These are phyloP conservation scores for Chenopodium suecicum DNA, from an alignment of 148 eudicot species.

Conservation along the genomic window DNA sequence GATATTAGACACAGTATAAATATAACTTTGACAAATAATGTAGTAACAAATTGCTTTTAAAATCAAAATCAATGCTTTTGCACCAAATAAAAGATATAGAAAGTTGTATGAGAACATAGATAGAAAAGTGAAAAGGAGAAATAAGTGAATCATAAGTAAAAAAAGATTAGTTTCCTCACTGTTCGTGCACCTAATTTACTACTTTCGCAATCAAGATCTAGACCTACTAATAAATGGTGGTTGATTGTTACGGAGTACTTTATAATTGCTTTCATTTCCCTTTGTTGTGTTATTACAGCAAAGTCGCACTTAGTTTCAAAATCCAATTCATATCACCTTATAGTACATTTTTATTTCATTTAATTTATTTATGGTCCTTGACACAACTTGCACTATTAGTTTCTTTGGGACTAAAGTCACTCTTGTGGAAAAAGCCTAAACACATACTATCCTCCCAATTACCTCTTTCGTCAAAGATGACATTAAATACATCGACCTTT, in stretches of 20 bases:
- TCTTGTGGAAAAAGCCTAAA: neutral
- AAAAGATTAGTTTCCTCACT: neutral
- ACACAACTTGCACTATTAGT: conserved; percentile 21
- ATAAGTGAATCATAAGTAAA: neutral
- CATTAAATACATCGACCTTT: neutral
- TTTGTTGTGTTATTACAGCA: conserved; percentile 1
- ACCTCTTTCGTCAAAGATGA: neutral
- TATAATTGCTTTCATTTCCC: neutral
- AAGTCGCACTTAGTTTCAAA: neutral
- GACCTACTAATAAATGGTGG: neutral
- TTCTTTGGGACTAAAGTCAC: neutral
- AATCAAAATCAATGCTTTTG: too few relatives aligned
- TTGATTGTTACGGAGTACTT: neutral
- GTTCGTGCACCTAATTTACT: conserved; percentile 3
- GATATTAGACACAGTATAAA: too few relatives aligned
- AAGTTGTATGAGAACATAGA: neutral
- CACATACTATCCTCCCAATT: neutral
- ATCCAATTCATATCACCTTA: neutral
- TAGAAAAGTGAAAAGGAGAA: neutral
- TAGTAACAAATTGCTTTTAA: too few relatives aligned
- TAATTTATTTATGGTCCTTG: conserved; percentile 4
- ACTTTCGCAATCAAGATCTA: conserved; percentile 1
- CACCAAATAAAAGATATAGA: neutral
- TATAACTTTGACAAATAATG: too few relatives aligned
- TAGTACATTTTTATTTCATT: too few relatives aligned